Evolutionary conservation across 805 yeast genomes (phyloP).

Genomic region (Starmera caribaea): DNA sequence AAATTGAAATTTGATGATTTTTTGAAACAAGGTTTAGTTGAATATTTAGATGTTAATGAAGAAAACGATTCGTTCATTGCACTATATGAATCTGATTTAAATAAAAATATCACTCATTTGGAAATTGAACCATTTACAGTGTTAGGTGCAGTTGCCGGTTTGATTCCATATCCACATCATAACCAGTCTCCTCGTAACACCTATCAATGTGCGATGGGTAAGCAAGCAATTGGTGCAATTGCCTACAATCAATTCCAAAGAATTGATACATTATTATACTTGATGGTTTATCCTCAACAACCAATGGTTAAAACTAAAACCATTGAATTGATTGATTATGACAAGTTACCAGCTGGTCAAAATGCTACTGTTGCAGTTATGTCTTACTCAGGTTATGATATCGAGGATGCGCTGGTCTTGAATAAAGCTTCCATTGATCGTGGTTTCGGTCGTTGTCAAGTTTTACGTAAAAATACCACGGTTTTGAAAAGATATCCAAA

Average conservation of each 20-base stretch:
- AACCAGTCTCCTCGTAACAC: conserved; percentile 90
- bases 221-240: conserved; percentile 99
- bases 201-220: conserved; percentile 95
- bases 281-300: conserved; percentile 98
- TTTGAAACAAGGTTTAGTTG: conserved; percentile 76
- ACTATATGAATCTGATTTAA: conserved; percentile 62
- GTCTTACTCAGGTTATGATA: conserved; percentile 99
- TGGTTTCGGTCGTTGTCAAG: conserved; percentile 97
- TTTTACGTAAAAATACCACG: conserved; percentile 83
- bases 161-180: conserved; percentile 88
- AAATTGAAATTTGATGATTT: conserved; percentile 88
- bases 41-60: conserved; percentile 93
- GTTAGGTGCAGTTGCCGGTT: conserved; percentile 86
- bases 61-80: conserved; percentile 94
- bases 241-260: conserved; percentile 95
- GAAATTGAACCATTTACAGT: conserved; percentile 95
- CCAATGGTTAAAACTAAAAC: conserved; percentile 99
- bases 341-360: conserved; percentile 96
- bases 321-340: conserved; percentile 90
- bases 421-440: conserved; percentile 91
- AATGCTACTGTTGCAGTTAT: conserved; percentile 98
- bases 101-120: conserved; percentile 63
- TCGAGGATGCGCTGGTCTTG: conserved; percentile 94
- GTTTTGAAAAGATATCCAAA: conserved; percentile 86
- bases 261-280: conserved; percentile 84